These are phyloP conservation scores for Amylocystis lapponica DNA, from an alignment of 768 basidiomycete species.

Conservation along the genomic window DNA sequence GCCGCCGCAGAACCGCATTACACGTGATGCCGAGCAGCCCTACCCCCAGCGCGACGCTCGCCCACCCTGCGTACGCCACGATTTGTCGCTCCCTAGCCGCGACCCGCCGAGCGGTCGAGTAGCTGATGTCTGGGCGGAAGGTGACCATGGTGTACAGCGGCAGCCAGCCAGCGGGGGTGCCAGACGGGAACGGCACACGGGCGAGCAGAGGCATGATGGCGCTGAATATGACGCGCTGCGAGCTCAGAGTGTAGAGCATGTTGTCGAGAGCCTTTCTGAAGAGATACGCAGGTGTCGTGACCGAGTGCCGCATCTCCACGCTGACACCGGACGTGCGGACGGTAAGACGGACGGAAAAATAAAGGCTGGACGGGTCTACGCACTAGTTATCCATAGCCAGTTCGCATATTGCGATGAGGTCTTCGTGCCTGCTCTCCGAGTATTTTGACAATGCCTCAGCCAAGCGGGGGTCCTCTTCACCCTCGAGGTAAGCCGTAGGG, in stretches of 20 bases:
- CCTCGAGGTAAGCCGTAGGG: slow-evolving; percentile 33
- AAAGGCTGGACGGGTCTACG: too few species aligned
- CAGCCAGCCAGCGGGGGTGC: slow-evolving; percentile 72
- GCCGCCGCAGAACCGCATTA: slow-evolving; percentile 23
- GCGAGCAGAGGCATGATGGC: slow-evolving; percentile 35
- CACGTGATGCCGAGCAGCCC: slow-evolving; percentile 36
- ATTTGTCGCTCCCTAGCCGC: slow-evolving; percentile 65
- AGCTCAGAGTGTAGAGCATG: slow-evolving; percentile 58
- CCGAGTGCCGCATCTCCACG: slow-evolving; percentile 91
- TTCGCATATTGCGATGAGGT: slow-evolving; percentile 85
- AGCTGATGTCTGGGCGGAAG: slow-evolving; percentile 93
- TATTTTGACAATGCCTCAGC: slow-evolving; percentile 69
- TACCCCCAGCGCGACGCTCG: slow-evolving; percentile 39
- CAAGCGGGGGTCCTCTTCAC: slow-evolving; percentile 48
- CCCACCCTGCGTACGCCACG: slow-evolving; percentile 46
- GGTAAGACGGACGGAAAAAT: slow-evolving; percentile 7
- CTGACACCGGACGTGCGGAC: slow-evolving; percentile 43
- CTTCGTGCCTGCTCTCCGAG: slow-evolving; percentile 76
- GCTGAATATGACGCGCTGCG: slow-evolving; percentile 40
- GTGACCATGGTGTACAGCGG: slow-evolving; percentile 97
- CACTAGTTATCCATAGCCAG: slow-evolving; percentile 97
- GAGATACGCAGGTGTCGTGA: slow-evolving; percentile 74
- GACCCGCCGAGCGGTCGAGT: slow-evolving; percentile 70
- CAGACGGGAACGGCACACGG: slow-evolving; percentile 27
- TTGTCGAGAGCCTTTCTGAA: slow-evolving; percentile 79